Conservation (phyloP, 2,329 filamentous ascomycete genomes). For the Alternaria viburni region DNA sequence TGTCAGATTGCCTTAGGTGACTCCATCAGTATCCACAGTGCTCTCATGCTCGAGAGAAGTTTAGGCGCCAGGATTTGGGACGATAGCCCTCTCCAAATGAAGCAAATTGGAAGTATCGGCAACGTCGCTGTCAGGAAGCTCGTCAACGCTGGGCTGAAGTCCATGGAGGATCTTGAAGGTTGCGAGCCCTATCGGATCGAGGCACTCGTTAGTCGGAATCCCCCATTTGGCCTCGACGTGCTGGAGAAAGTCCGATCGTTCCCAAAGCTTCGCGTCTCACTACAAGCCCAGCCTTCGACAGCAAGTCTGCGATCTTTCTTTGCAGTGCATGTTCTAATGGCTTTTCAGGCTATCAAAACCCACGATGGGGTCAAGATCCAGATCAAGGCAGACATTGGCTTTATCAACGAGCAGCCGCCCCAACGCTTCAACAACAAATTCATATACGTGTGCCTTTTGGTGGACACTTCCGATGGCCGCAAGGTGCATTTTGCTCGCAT, state of each 20-base stretch:
- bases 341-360: conserved; percentile 25
- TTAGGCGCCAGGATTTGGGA: conserved; percentile 83
- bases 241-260: conserved; percentile 71
- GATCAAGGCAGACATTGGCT: conserved; percentile 72
- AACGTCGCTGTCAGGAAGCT: conserved; percentile 77
- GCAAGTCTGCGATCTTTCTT: conserved; percentile 23
- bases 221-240: conserved; percentile 79
- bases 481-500: conserved; percentile 72
- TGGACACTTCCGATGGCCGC: conserved; percentile 71
- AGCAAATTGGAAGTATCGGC: conserved; percentile 82
- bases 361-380: conserved; percentile 61
- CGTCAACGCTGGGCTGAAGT: conserved; percentile 71
- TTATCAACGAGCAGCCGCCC: conserved; percentile 69
- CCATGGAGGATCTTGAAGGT: conserved; percentile 71
- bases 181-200: conserved; percentile 78
- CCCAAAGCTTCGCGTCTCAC: conserved; percentile 67
- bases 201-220: conserved; percentile 75
- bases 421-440: conserved; percentile 68
- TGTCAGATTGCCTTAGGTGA: conserved; percentile 71
- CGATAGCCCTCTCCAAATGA: conserved; percentile 77
- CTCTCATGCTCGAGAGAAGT: conserved; percentile 79
- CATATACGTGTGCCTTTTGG: conserved; percentile 75
- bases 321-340: not conserved
- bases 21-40: conserved; percentile 69
- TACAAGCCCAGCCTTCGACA: conserved; percentile 58